A percentile compares a stretch with the other conserved stretches of the same genome.
These are phyloP conservation scores for Scalesia atractyloides DNA, from an alignment of 129 eudicot genomes.

Conservation along the genomic window DNA sequence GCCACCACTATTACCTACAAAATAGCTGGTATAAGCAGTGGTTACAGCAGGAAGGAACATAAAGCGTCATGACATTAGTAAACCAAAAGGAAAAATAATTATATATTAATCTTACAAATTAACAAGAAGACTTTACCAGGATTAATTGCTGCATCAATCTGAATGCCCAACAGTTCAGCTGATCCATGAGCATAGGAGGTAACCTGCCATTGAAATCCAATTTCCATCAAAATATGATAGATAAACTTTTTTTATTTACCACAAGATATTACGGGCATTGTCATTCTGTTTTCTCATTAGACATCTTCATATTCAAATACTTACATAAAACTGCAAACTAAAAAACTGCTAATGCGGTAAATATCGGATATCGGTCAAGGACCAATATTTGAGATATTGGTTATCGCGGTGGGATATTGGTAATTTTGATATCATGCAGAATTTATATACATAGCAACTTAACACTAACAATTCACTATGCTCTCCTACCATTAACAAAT, in stretches of 20 bases:
- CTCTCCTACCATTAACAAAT: too few species aligned
- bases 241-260: not conserved
- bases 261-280: not conserved
- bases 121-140: constrained; percentile 57
- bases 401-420: too few species aligned
- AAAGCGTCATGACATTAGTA: constrained; percentile 12
- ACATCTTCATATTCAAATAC: not conserved
- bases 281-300: not conserved
- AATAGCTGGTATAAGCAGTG: constrained; percentile 40
- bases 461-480: too few species aligned
- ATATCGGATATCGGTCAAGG: too few species aligned
- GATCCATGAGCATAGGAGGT: constrained; percentile 98
- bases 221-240: not conserved
- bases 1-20: constrained; percentile 97
- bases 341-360: not conserved
- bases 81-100: constrained; percentile 5
- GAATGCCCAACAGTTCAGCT: constrained; percentile 89
- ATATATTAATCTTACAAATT: not conserved
- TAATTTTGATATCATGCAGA: too few species aligned
- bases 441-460: too few species aligned
- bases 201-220: constrained; percentile 50
- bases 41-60: constrained; percentile 32
- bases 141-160: constrained; percentile 96
- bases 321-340: constrained; percentile 2
- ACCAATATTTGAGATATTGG: too few species aligned